Evolutionary conservation across 2,329 filamentous ascomycete genomes (phyloP), one percentile per base, ranked within the genome.

Genomic region (Niveomyces coronatus): DNA sequence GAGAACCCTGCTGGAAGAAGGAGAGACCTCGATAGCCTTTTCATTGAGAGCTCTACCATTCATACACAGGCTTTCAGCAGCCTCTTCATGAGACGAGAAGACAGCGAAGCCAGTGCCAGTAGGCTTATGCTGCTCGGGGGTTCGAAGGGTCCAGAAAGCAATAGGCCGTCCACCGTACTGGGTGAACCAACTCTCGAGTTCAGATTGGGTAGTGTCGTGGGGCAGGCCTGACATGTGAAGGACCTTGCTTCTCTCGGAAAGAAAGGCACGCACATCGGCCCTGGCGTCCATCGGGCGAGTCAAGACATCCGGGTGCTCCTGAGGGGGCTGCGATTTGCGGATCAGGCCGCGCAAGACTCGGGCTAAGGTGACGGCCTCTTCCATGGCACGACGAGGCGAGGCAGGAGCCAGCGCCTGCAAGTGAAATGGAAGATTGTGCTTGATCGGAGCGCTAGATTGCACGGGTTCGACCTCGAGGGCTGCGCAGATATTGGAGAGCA

Each of bases 71-170:
- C 86, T 94, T 62, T 98, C 91, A 35, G 91, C 91, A 51, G 91
- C 91, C 89, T 98, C 91, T 71, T 98, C 91, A 57, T 98, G 91
- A 32, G 89, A 96, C 46, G 91, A 96, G 58, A 98, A 98, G 40
- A 98, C 89, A 35, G 91, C 91, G 62, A 98, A 98, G 38, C 91
- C 91, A 39, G 89, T 94, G 30, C 91, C 91, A 9, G 91, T 98
- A n/a, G 91, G 91, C 71, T 98, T 98, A 65, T 96, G 91, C 65
- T 96, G 91, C 63, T 98, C 91, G 3, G 91, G 91, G 11, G 91
- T 98, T 45, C 89, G 84, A 35, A 98, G 74, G 14, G 91, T 98
- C 91, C 91, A 98, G 66, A 98, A 98, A 15, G 91, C 91, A 64
- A 98, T 98, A 20, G 91, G 91, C 30, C 91, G 84, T 35, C 91